Base-by-base conservation (phyloP, 1,139 yeast genomes). In the Taphrina wiesneri region DNA sequence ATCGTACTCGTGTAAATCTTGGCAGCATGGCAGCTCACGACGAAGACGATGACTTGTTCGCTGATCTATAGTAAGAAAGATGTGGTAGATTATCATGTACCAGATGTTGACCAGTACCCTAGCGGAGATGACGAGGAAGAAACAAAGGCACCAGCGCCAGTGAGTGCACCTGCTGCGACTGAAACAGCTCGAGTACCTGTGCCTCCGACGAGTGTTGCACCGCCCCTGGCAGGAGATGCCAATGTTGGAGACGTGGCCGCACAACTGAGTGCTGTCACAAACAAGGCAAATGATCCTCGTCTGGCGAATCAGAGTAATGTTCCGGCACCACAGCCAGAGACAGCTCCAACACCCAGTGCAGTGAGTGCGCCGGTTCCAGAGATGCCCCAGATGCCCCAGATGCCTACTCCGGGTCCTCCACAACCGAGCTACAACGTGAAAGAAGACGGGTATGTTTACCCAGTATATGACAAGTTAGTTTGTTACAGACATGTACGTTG, bases 11-110 rank as follows among this genome's bases (percentile, higher is more conserved):
- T 39, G 43, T 1, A 2, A 39, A 2, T 19, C 2, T 39, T n/a
- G 19, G 15, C 19, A 36, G 30, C 6, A 66, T 62, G 66, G 68
- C 66, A 32, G 66, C 45, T 26, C 65, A 67, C 56, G 91, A 86
- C 75, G 96, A 90, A 79, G 97, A 90, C 78, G 96, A 90, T 77
- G 91, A 88, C 67, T 76, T 79, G 77, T 88, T 88, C 77, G 90
- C 87, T 76, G 93, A 88, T 76, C 86, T 88, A 77, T 88, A 88
- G 81, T 79, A 77, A 41, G 72, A 49, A 75, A 73, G 56, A 6
- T 9, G 19, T 36, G 32, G 36, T 21, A 19, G 43, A 6, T 30
- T 9, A 3, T 28, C 1, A 23, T 36, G 46, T 13, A 17, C 51
- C 15, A 25, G 46, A 28, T 11, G 32, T 56, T 65, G 56, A 52